Evolutionary conservation across 805 yeast species (phyloP).

Genomic region (Helenozyma rhizophorensis): DNA sequence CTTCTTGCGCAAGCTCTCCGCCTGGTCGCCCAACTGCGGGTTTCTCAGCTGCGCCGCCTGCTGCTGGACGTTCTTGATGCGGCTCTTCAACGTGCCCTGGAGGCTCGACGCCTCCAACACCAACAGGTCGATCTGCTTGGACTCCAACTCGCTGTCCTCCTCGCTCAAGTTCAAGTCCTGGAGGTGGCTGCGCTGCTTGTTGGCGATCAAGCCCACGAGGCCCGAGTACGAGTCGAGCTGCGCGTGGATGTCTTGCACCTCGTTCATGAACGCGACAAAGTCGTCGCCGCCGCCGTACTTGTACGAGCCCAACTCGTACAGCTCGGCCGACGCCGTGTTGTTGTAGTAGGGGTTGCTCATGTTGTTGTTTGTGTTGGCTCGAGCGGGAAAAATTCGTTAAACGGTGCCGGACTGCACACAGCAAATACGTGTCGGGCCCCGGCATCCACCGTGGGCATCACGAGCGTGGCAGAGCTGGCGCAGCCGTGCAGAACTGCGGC

Average conservation of each 20-base stretch:
- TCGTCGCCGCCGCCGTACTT: slow-evolving; percentile 41
- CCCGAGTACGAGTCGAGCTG: slow-evolving; percentile 67
- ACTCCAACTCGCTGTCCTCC: slow-evolving; percentile 50
- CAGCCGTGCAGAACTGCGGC: too few species aligned
- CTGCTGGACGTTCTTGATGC: slow-evolving; percentile 74
- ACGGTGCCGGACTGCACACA: too few species aligned
- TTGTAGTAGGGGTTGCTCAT: slow-evolving; percentile 36
- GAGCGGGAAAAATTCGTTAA: too few species aligned
- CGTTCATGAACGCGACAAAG: slow-evolving; percentile 63
- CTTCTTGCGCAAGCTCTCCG: slow-evolving; percentile 79
- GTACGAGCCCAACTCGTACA: slow-evolving; percentile 14
- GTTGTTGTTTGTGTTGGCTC: neutral
- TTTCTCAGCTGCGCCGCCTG: slow-evolving; percentile 56
- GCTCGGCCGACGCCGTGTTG: slow-evolving; percentile 4
- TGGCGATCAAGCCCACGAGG: slow-evolving; percentile 64
- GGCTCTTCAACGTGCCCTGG: slow-evolving; percentile 67
- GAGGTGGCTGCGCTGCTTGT: slow-evolving; percentile 64
- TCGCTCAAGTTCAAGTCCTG: slow-evolving; percentile 70
- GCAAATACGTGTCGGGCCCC: too few species aligned
- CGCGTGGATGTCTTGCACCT: slow-evolving; percentile 56
- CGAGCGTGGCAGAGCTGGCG: too few species aligned
- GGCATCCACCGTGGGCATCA: too few species aligned
- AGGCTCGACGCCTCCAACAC: slow-evolving; percentile 75
- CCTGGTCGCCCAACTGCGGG: slow-evolving; percentile 81
- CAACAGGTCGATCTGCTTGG: slow-evolving; percentile 72